Base-by-base conservation (phyloP, 116 monocot species). In the Thalassia testudinum region DNA sequence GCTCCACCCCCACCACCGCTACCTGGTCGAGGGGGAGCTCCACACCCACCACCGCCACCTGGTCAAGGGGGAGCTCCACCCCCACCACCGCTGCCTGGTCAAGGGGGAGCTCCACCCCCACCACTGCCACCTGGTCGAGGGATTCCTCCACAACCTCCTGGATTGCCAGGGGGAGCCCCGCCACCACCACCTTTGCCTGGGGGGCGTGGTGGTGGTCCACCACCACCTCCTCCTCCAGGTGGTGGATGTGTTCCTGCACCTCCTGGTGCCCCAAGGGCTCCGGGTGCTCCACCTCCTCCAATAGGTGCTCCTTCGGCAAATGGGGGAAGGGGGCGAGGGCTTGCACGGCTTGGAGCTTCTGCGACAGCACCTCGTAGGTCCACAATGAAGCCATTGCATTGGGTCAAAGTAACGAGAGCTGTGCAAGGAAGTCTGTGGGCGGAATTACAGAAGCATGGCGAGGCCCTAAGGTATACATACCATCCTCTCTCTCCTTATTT, bases 371-470 rank as follows among this genome's bases (percentile, higher is more conserved):
- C 71, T 58, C 40, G 54, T 29, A 89, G 55, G 66, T 79, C 89
- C 68, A 64, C 74, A 20, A 59, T 97, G 59, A 97, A 97, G 57
- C 97, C 97, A 49, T 58, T 89, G 52, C 89, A 97, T 61, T 97
- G 97, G 97, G 77, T 79, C 15, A 97, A 97, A 80, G 97, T 97
- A 43, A 77, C 97, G 65, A 82, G 86, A 71, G 82, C 85, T 25
- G 70, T 89, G 59, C 81, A 89, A 66, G 97, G 97, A 72, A 97
- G 85, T 57, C 78, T 97, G 51, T 97, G 97, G 97, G 97, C 78
- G 21, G 97, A 97, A 43, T 48, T 97, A 53, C 97, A 97, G 37
- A 85, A 77, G 42, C 57, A 86, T 67, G 67, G 75, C 49, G 85
- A 97, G 71, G 44, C 74, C 60, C 68, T 72, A 18, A 86, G 82